Evolutionary conservation across 2,329 filamentous ascomycete genomes (phyloP), one percentile per base, ranked within the genome.

Genomic region (Monilinia fructigena): DNA sequence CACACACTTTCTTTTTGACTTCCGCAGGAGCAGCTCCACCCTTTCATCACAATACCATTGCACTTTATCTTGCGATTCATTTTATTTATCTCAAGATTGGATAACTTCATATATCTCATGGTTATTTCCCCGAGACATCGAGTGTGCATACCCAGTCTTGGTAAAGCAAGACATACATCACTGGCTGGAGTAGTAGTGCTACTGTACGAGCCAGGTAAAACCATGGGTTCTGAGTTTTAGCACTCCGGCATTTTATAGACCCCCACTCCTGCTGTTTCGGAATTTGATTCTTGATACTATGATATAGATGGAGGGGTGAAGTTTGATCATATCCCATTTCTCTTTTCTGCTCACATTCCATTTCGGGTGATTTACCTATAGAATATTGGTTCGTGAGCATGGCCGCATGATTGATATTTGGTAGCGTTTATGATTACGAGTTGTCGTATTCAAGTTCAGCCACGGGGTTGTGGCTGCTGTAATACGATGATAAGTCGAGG

Each of bases 91-190:
- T 60, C 0, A 52, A 18, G 28, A 50, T 28, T 60, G 45, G 58
- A 48, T 38, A 20, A 3, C 47, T 50, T 59, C 28, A 18, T 26
- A 38, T 23, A 38, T 60, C 45, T 50, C n/a, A 48, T 61, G 45
- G 31, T 20, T 61, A 61, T 50, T 61, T 61, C 58, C n/a, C 58
- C 58, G 58, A 61, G 58, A 61, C 58, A 50, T 50, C 45, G 12
- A 20, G 31, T 26, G 20, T 50, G 50, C 45, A 38, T 60, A 38
- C 45, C 58, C 58, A 45, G 58, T 60, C 45, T 50, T 60, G 45
- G 56, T 60, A 60, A 60, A 50, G 56, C 58, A 38, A 60, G 45
- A 60, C 58, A 60, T 60, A 50, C 45, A 40, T 50, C n/a, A 38
- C 45, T 61, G 50, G 45, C 28, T 42, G 20, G 45, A 31, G 58